These are phyloP conservation scores for Saccharomycopsis lassenensis DNA, from an alignment of 805 yeast species.

Conservation along the genomic window DNA sequence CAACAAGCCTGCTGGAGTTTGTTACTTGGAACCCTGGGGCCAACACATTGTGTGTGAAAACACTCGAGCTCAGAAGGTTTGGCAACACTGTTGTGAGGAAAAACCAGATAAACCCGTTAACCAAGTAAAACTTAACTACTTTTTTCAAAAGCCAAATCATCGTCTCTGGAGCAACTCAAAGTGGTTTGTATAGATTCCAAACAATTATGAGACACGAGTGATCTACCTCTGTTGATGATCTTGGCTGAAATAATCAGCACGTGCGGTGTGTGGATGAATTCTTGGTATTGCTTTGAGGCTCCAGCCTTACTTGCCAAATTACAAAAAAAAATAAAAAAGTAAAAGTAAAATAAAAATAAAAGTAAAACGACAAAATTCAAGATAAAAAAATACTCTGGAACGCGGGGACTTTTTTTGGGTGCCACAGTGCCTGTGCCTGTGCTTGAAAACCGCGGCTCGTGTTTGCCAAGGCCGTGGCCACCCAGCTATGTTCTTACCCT, in stretches of 20 bases:
- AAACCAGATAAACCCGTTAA: conserved; percentile 15
- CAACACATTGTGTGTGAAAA: background rate
- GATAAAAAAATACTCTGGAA: too few species aligned
- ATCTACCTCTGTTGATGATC: background rate
- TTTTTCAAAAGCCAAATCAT: conserved; percentile 4
- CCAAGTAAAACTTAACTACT: conserved; percentile 11
- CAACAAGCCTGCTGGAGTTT: background rate
- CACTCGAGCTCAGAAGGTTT: background rate
- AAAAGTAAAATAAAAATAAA: background rate
- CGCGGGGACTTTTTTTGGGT: too few species aligned
- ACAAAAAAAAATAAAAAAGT: background rate
- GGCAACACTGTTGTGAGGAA: conserved; percentile 16
- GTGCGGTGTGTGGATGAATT: too few species aligned
- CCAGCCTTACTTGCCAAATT: background rate
- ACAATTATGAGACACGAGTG: background rate
- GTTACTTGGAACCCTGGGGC: background rate
- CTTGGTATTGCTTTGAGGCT: background rate
- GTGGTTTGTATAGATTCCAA: background rate
- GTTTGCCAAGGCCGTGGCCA: too few species aligned
- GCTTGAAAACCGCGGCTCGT: too few species aligned
- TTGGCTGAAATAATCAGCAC: too few species aligned
- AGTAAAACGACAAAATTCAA: background rate
- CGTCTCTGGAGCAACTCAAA: too few species aligned
- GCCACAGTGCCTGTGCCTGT: too few species aligned
- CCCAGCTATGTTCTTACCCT: too few species aligned